Conservation (phyloP, 2,329 filamentous ascomycete genomes). For the Myriosclerotinia scirpicola region DNA sequence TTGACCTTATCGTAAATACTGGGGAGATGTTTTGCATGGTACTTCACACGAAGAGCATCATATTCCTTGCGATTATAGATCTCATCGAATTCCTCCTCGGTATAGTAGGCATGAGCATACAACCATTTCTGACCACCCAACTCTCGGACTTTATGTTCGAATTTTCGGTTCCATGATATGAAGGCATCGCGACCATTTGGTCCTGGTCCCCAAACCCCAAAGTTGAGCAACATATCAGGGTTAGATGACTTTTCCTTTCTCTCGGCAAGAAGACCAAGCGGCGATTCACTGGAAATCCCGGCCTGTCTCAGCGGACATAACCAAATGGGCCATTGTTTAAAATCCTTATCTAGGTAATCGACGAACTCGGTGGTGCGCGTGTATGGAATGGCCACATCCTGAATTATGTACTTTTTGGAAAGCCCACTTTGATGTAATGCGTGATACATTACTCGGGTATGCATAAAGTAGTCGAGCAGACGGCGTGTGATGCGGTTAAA, state of each 20-base stretch:
- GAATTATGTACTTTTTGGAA: conserved; percentile 57
- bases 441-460: conserved; percentile 60
- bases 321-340: conserved; percentile 48
- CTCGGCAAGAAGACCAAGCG: conserved; percentile 24
- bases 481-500: conserved; percentile 60
- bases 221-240: conserved; percentile 57
- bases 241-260: conserved; percentile 27
- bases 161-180: conserved; percentile 64
- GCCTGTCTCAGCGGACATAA: conserved; percentile 52
- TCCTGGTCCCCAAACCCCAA: conserved; percentile 79
- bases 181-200: conserved; percentile 56
- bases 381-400: conserved; percentile 61
- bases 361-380: conserved; percentile 51
- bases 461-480: conserved; percentile 58
- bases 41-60: conserved; percentile 60
- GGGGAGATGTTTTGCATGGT: conserved; percentile 62
- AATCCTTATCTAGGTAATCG: conserved; percentile 47
- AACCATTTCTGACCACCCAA: conserved; percentile 82
- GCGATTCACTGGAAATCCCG: conserved; percentile 29
- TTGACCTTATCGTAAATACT: conserved; percentile 70
- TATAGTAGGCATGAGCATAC: conserved; percentile 83
- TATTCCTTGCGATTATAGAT: conserved; percentile 62
- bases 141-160: conserved; percentile 67
- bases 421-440: conserved; percentile 59
- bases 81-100: conserved; percentile 65